Base-by-base conservation (phyloP, 2,329 filamentous ascomycete genomes). In the Colletotrichum sp. region DNA sequence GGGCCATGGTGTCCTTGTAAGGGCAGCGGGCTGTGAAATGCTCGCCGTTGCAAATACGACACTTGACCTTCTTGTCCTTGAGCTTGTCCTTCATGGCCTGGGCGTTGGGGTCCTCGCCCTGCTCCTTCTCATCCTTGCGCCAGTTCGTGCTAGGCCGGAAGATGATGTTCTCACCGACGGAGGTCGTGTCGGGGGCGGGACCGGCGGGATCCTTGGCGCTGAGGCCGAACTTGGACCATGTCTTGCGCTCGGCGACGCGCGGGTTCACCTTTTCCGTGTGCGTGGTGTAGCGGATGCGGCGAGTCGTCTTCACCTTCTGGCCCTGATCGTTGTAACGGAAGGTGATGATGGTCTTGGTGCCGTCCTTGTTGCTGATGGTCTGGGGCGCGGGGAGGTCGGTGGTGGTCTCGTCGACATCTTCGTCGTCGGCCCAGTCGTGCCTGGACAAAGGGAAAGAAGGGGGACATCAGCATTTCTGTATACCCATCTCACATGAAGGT, bases 11-110 rank as follows among this genome's bases (percentile, higher is more conserved):
- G 85, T 98, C 97, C 90, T 98, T 99, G 93, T 98, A 99, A 43
- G 97, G 97, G 92, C 97, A 99, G 85, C 97, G 94, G 80, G 96
- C 96, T 56, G 97, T 99, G 91, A 98, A 99, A 92, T 99, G 97
- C 90, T 99, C 97, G 84, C 96, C 97, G 84, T 93, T 95, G 89
- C 97, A 99, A 85, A 99, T 98, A 91, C 97, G 94, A 88, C 97
- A 99, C 92, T 98, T 98, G 90, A 99, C 97, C 90, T 98, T 97
- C 92, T 98, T 98, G 89, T 98, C 96, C 92, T 97, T 98, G 83
- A 98, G 91, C 88, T 95, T 94, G 83, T 93, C 92, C 88, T 94
- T 94, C 88, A 94, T 91, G 81, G 90, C 90, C 87, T 94, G 92
- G 81, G 94, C 93, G 85, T 95, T 94, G 82, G 91, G 87, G 81